Base-by-base conservation (phyloP, 2,329 filamentous ascomycete genomes). In the Colletotrichum navitas region DNA sequence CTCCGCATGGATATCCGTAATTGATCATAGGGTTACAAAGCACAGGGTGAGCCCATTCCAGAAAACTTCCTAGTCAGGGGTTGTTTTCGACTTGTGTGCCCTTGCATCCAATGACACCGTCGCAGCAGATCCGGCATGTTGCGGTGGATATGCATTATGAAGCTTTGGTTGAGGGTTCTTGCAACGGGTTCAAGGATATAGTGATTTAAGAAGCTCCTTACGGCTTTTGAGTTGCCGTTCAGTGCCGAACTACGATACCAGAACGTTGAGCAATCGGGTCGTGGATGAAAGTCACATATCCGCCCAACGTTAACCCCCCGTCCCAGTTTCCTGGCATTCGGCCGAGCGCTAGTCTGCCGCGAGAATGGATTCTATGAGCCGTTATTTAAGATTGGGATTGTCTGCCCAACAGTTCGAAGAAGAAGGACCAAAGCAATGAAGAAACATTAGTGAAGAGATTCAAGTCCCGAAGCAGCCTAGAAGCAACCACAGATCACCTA, bases 371-470 rank as follows among this genome's bases (percentile, higher is more conserved):
- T n/a, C 3, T 7, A 24, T 7, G 16, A 51, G 26, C 34, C 18
- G n/a, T n/a, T 68, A 72, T 64, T 68, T 72, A 72, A 72, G 65
- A 55, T 69, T 72, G 61, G 59, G 56, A 54, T 56, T 72, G 54
- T 41, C 45, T 63, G 52, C 68, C n/a, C 65, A 45, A 54, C n/a
- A 24, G 1, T 32, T 43, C 6, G 16, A 34, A n/a, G 14, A 18
- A 16, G 24, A 41, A 8, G 8, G 34, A 36, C 1, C 14, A 5
- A 24, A 51, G 14, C n/a, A 36, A 36, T n/a, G 11, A n/a, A 49
- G 32, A 10, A n/a, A 26, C 49, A 43, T 29, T 36, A 63, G 51
- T 54, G 21, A 45, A 26, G 29, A 54, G 51, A 39, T 41, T 51
- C 59, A 59, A 52, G 49, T 45, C n/a, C 41, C 64, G 26, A 47